Evolutionary conservation across 2,329 filamentous ascomycete genomes (phyloP), one percentile per base, ranked within the genome.

Genomic region (Cordyceps fumosorosea): DNA sequence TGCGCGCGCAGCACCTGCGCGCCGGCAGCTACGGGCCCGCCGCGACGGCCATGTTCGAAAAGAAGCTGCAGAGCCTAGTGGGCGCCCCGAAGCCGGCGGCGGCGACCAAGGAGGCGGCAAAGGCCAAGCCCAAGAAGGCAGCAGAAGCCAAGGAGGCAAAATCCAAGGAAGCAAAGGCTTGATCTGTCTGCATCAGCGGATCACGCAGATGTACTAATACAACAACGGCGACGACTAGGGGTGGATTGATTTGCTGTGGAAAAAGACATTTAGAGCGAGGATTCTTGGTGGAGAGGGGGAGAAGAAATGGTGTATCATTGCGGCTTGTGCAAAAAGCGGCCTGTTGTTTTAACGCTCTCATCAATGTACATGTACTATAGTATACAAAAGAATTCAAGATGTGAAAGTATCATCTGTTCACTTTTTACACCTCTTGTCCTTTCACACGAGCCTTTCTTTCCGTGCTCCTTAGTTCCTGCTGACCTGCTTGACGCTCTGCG

Each of bases 401-500:
- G 14, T 16, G 26, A 37, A 47, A 52, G 20, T 6, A 52, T 53
- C 40, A 24, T 51, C 3, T 40, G 51, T 54, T 32, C n/a, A 45
- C 12, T 34, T 26, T 50, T 56, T 55, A 53, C 26, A 22, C 32
- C 40, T 16, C 44, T 44, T 18, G 42, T 44, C 51, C 44, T 45
- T 20, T 20, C 40, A 12, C 22, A 29, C 22, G 3, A 16, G 11
- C 5, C 20, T 12, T 44, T 10, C 10, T 34, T 34, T 34, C 10
- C 10, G 5, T 6, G 3, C 10, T 53, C 58, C 57, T 61, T 61
- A 66, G 22, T 64, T 63, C 64, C 70, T 70, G 66, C 71, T 73
- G 18, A 80, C 67, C 69, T 77, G 72, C 67, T 76, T 76, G 29
- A 81, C 65, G 3, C 76, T 72, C 68, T 78, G 76, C 69, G 81